These are phyloP conservation scores for Cystoderma amianthinum DNA, from an alignment of 768 basidiomycete species.

Conservation along the genomic window DNA sequence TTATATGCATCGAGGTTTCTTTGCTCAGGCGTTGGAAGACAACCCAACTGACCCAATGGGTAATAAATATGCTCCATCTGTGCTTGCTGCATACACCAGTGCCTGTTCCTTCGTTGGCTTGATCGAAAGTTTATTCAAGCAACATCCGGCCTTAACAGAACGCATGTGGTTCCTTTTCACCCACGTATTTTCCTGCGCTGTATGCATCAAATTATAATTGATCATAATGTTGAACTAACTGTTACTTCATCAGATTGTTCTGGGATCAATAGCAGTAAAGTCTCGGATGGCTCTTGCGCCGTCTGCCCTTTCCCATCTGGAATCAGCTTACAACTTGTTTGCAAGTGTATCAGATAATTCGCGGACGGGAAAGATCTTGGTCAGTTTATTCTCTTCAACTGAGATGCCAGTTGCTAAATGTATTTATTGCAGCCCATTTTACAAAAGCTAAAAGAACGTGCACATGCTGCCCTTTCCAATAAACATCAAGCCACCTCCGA, in stretches of 20 bases:
- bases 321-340: slow-evolving; percentile 54
- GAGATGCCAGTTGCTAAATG: not conserved
- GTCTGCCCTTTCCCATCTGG: slow-evolving; percentile 63
- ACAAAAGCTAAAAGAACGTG: slow-evolving; percentile 47
- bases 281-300: slow-evolving; percentile 57
- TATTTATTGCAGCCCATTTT: slow-evolving; percentile 48
- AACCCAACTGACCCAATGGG: slow-evolving; percentile 58
- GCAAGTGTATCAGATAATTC: slow-evolving; percentile 43
- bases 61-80: slow-evolving; percentile 62
- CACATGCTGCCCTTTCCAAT: slow-evolving; percentile 32
- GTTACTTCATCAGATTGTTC: slow-evolving; percentile 42
- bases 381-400: slow-evolving; percentile 12
- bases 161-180: slow-evolving; percentile 71
- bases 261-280: slow-evolving; percentile 64
- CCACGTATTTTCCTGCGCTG: slow-evolving; percentile 67
- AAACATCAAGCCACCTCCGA: slow-evolving; percentile 13
- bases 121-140: slow-evolving; percentile 56
- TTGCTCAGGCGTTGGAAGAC: slow-evolving; percentile 63
- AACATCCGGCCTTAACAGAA: slow-evolving; percentile 59
- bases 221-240: slow-evolving; percentile 2
- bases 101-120: slow-evolving; percentile 64
- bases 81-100: slow-evolving; percentile 63
- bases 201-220: slow-evolving; percentile 21
- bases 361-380: slow-evolving; percentile 53
- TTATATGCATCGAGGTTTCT: slow-evolving; percentile 73